Evolutionary conservation across 345 rosid species (phyloP), one percentile per base, ranked within the genome.

Genomic region (Brassica juncea): DNA sequence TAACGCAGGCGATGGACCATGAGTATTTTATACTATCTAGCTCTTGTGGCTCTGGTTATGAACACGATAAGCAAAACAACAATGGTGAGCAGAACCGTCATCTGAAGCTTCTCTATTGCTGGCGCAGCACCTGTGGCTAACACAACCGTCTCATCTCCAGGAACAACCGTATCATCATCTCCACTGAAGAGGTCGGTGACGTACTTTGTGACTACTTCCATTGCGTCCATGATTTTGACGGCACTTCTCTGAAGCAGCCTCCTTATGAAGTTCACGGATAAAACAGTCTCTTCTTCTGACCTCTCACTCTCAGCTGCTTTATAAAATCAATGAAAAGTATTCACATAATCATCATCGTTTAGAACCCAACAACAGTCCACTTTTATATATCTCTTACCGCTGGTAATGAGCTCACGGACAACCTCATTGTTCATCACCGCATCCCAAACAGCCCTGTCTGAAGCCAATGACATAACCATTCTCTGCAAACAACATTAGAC

Each of bases 391-490:
- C 3, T 28, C 63, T 70, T 47, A 81, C 80, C 73, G 14, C 66
- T 65, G 27, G 42, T 71, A 32, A 81, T 85, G 35, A 94, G 91
- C 84, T 93, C 92, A 21, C 82, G 88, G 42, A 94, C 99, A 8
- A 68, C 93, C 28, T 87, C 88, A 80, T 94, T 91, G 54, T 82
- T 91, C 84, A 91, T 76, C 78, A 94, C 95, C 34, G 98, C 99
- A 82, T 89, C 84, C 97, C 98, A 92, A 15, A 94, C 97, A 82
- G 91, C 89, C 77, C 52, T 83, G 66, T 94, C 99, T 5, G 98
- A 90, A 63, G 97, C 84, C 74, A 94, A 68, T 2, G 99, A 91
- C 74, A 86, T 42, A 30, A 94, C 99, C 96, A 91, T 94, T 37
- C 78, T 81, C 84, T 81, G 54, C 71, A 64, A 64, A 75, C 61